Percentiles rank a stretch among this genome's conserved stretches.
These are phyloP conservation scores for Ajuga reptans DNA, from an alignment of 305 asterid genomes.

Conservation along the genomic window DNA sequence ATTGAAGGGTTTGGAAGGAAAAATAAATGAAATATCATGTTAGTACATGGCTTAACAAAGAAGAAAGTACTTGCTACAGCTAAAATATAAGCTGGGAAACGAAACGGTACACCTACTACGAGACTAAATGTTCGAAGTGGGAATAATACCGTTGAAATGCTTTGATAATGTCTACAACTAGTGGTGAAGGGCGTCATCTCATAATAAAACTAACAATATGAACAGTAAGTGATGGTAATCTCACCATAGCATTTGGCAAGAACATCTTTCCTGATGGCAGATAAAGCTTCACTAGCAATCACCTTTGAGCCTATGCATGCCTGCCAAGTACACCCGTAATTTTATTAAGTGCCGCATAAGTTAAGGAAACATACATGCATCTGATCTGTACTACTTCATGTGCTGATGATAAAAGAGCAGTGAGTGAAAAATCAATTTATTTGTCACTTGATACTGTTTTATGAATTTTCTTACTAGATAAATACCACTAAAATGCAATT, in stretches of 20 bases:
- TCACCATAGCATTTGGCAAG: slow-evolving; percentile 94
- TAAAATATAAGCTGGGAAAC: neutral
- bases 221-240: slow-evolving; percentile 21
- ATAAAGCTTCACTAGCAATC: slow-evolving; percentile 85
- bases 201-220: neutral
- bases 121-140: neutral
- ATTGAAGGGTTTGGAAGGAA: neutral
- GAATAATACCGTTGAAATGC: slow-evolving; percentile 5
- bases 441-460: too few species aligned
- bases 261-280: slow-evolving; percentile 92
- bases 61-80: neutral
- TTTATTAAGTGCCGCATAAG: too few species aligned
- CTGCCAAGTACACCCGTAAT: slow-evolving; percentile 30
- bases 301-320: slow-evolving; percentile 91
- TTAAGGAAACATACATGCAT: too few species aligned
- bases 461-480: too few species aligned
- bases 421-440: too few species aligned
- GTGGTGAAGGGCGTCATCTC: slow-evolving; percentile 4
- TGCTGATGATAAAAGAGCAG: too few species aligned
- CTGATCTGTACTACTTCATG: too few species aligned
- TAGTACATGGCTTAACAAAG: neutral
- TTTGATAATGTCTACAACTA: neutral
- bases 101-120: neutral
- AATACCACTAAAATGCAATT: too few species aligned
- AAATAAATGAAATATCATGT: neutral